A percentile compares a stretch with the other conserved stretches of the same genome.
These are phyloP conservation scores for Fraxinus floribunda DNA, from an alignment of 305 asterid species.

Conservation along the genomic window DNA sequence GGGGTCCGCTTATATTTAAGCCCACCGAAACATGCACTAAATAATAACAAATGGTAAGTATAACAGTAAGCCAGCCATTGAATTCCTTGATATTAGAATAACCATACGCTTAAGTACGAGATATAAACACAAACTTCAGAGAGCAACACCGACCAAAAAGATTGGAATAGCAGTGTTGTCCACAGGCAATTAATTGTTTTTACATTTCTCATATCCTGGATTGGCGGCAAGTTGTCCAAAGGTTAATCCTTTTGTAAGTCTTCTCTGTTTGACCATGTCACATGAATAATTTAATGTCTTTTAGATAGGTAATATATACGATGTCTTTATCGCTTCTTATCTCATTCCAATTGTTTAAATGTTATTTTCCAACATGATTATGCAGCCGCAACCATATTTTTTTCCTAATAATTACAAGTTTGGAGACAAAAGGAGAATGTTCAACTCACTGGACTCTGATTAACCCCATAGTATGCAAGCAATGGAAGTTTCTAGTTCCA, in stretches of 20 bases:
- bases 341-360: background rate
- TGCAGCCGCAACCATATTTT: background rate
- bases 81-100: background rate
- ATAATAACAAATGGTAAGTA: background rate
- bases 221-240: background rate
- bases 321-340: background rate
- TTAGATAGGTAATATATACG: background rate
- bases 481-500: background rate
- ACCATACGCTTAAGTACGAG: background rate
- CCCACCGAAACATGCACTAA: background rate
- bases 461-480: background rate
- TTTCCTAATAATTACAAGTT: background rate
- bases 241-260: background rate
- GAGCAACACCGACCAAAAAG: background rate
- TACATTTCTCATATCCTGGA: background rate
- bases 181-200: background rate
- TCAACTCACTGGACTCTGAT: background rate
- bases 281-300: background rate
- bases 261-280: background rate
- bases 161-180: background rate
- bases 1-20: background rate
- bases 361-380: background rate
- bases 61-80: background rate
- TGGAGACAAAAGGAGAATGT: background rate
- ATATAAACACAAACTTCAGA: background rate